These are phyloP conservation scores for Zygoascus biomembranicola DNA, from an alignment of 805 yeast species.

Conservation along the genomic window DNA sequence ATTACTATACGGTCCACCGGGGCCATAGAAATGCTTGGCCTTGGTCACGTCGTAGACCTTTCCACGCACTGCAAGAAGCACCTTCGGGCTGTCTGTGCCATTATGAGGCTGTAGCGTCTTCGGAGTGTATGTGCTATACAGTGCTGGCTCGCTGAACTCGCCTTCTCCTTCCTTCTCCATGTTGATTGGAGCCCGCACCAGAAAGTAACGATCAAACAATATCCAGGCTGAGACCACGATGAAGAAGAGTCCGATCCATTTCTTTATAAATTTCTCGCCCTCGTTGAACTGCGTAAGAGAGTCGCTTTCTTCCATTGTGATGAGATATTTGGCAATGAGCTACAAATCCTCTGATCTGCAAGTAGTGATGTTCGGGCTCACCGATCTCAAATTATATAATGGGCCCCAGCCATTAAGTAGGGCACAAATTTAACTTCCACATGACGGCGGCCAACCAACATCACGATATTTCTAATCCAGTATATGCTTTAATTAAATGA, in stretches of 20 bases:
- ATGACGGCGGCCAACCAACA: too few species aligned
- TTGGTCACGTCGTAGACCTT: constrained; percentile 74
- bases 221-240: neutral
- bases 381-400: too few species aligned
- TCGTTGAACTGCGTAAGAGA: neutral
- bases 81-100: constrained; percentile 70
- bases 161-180: neutral
- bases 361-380: too few species aligned
- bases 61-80: constrained; percentile 82
- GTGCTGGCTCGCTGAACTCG: constrained; percentile 21
- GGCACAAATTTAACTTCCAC: too few species aligned
- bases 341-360: too few species aligned
- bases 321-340: too few species aligned
- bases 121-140: constrained; percentile 56
- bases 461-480: too few species aligned
- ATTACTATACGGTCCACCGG: constrained; percentile 88
- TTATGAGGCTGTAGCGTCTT: constrained; percentile 62
- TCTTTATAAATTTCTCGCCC: neutral
- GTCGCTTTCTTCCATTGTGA: neutral
- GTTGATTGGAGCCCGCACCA: neutral
- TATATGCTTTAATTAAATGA: too few species aligned
- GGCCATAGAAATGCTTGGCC: constrained; percentile 86
- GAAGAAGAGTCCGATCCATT: neutral
- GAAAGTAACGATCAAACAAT: neutral
- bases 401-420: too few species aligned